These are phyloP conservation scores for Tetrapyrgos nigripes DNA, from an alignment of 1,284 basidiomycete species.

Conservation along the genomic window DNA sequence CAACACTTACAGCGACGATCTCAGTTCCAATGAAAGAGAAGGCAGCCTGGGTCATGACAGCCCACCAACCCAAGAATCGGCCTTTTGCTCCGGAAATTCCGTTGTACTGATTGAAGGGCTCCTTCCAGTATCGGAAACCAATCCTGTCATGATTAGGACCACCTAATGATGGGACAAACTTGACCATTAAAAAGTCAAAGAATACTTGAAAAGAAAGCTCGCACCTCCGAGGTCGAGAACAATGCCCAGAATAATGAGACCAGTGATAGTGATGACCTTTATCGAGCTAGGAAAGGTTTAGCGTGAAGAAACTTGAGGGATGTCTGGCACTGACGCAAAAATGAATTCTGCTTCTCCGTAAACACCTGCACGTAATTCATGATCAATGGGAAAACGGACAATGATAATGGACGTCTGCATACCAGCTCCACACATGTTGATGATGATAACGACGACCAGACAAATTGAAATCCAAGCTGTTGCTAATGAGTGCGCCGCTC, in stretches of 20 bases:
- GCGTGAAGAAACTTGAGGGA: not conserved
- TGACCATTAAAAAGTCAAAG: not conserved
- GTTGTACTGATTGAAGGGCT: not conserved
- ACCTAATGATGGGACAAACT: conserved; percentile 33
- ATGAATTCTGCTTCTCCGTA: conserved; percentile 81
- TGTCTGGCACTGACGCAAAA: conserved; percentile 50
- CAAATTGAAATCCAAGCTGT: conserved; percentile 83
- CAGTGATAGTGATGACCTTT: conserved; percentile 80
- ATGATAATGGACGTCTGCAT: too few species aligned
- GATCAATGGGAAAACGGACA: too few species aligned
- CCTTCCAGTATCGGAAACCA: conserved; percentile 50
- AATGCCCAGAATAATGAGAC: conserved; percentile 66
- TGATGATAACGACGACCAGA: conserved; percentile 67
- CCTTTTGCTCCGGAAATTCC: not conserved
- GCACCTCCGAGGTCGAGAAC: conserved; percentile 77
- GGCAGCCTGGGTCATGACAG: not conserved
- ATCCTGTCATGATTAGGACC: conserved; percentile 54
- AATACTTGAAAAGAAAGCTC: conserved; percentile 13
- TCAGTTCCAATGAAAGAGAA: not conserved
- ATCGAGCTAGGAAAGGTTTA: conserved; percentile 56
- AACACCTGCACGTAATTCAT: conserved; percentile 53
- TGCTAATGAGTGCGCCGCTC: too few species aligned
- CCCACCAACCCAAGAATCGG: not conserved
- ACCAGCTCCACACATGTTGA: conserved; percentile 83
- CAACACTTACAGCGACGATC: not conserved